Base-by-base conservation (phyloP, 176 grass and related monocot genomes). In the Carex myosuroides region DNA sequence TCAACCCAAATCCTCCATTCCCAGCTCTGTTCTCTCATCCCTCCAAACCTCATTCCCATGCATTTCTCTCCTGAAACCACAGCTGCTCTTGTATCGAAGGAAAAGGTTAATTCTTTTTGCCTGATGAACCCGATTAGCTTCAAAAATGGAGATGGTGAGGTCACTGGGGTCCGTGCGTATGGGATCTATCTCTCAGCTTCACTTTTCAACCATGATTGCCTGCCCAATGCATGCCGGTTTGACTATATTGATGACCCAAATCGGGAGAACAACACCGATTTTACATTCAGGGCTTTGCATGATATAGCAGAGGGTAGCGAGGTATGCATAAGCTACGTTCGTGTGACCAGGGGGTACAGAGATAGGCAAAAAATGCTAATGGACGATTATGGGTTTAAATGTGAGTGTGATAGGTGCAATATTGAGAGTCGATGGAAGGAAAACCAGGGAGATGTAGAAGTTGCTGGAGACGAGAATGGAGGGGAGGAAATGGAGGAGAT, bases 261-360 rank as follows among this genome's bases (percentile, higher is more conserved):
- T 53, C 82, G 88, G 0, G 83, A 83, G 61, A 83, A 90, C 62
- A 94, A 98, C 79, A 88, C 92, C 0, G 88, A 94, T 78, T 91
- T 98, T 37, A 64, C 88, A 18, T 85, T 94, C 67, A 87, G 95
- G 0, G 91, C 95, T 0, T 87, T 98, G 60, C 95, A 98, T 46
- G 95, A 94, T 0, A 91, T 98, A 60, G 14, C 95, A 0, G 87
- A 87, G 75, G 95, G 95, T 18, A 89, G 84, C 5, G 95, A 94
- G 91, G 92, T 98, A 10, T 94, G 92, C 59, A 87, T 94, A 83
- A 98, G 95, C 69, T 98, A 94, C 60, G 85, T 98, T 74, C 87
- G 89, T 0, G 92, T 86, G 24, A 98, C 84, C 67, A 88, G 92
- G 90, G 86, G 86, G 13, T 93, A 90, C 12, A 66, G 56, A 2